A percentile compares a stretch with the other conserved stretches of the same genome.
Conservation (phyloP, 306 rosid species). For the Cucurbita pepo region DNA sequence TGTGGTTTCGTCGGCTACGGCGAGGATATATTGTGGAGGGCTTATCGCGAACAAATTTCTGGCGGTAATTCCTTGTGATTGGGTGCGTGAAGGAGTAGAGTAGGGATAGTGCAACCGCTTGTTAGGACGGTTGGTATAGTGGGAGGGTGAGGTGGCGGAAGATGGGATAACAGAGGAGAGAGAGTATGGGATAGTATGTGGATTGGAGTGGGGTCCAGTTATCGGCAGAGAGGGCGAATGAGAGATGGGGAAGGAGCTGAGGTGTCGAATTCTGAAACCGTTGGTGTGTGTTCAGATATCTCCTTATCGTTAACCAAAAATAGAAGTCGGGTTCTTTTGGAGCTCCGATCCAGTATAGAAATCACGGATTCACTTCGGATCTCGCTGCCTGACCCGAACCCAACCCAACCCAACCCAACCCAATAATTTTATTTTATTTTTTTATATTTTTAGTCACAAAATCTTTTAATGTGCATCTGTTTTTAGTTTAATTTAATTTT, state of each 20-base stretch:
- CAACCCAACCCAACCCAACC: too few relatives aligned
- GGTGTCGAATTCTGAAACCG: conserved; percentile 12
- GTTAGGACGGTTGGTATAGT: not conserved
- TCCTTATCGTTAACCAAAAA: conserved; percentile 20
- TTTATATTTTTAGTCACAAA: too few relatives aligned
- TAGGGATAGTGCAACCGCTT: not conserved
- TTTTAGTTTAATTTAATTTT: too few relatives aligned
- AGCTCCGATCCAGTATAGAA: too few relatives aligned
- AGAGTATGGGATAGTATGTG: not conserved
- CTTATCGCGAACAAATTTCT: not conserved
- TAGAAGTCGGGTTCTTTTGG: too few relatives aligned
- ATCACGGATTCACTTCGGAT: too few relatives aligned
- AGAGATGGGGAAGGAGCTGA: conserved; percentile 4
- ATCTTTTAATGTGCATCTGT: too few relatives aligned
- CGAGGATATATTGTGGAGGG: conserved; percentile 7
- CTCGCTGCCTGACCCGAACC: too few relatives aligned
- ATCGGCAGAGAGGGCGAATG: conserved; percentile 32
- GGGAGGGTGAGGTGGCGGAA: not conserved
- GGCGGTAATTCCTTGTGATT: not conserved
- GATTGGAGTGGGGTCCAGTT: conserved; percentile 29
- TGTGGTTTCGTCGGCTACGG: not conserved
- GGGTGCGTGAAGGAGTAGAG: not conserved
- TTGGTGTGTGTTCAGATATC: not conserved
- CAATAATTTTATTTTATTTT: too few relatives aligned
- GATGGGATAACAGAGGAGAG: not conserved